Evolutionary conservation across 2,329 filamentous ascomycete genomes (phyloP).

Genomic region (Colletotrichum incanum): DNA sequence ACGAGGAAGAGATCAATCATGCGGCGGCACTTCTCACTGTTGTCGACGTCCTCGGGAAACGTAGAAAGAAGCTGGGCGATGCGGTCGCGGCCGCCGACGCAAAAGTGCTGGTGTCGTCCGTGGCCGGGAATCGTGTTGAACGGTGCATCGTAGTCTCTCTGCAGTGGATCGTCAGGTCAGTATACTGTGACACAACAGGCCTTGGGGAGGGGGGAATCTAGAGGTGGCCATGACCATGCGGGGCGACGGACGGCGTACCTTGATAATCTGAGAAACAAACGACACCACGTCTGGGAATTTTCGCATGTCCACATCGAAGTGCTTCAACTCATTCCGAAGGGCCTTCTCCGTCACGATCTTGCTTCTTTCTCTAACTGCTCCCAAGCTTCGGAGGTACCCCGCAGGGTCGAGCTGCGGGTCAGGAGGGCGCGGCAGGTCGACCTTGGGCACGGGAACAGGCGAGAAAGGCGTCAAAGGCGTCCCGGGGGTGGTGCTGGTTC

Average conservation of each 20-base stretch:
- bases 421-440: conserved; percentile 86
- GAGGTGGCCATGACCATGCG: conserved; percentile 1
- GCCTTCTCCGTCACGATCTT: conserved; percentile 83
- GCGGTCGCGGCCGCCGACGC: conserved; percentile 82
- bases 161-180: conserved; percentile 29
- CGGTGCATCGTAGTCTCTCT: conserved; percentile 71
- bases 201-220: conserved; percentile 3
- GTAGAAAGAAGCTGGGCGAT: conserved; percentile 79
- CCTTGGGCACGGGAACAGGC: conserved; percentile 74
- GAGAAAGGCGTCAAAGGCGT: conserved; percentile 69
- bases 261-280: conserved; percentile 95
- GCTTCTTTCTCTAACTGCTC: conserved; percentile 87
- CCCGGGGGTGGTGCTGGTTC: conserved; percentile 62
- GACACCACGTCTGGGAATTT: conserved; percentile 88
- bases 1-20: conserved; percentile 84
- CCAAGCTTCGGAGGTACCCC: conserved; percentile 91
- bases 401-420: conserved; percentile 91
- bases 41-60: conserved; percentile 79
- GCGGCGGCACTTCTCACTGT: conserved; percentile 80
- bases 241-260: conserved; percentile 70
- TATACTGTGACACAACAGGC: conserved; percentile 4
- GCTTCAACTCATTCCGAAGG: conserved; percentile 81
- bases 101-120: conserved; percentile 87
- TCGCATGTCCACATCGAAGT: conserved; percentile 90
- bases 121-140: conserved; percentile 84